Evolutionary conservation across 2,329 filamentous ascomycete genomes (phyloP), one percentile per base, ranked within the genome.

Genomic region (Gyromitra esculenta): DNA sequence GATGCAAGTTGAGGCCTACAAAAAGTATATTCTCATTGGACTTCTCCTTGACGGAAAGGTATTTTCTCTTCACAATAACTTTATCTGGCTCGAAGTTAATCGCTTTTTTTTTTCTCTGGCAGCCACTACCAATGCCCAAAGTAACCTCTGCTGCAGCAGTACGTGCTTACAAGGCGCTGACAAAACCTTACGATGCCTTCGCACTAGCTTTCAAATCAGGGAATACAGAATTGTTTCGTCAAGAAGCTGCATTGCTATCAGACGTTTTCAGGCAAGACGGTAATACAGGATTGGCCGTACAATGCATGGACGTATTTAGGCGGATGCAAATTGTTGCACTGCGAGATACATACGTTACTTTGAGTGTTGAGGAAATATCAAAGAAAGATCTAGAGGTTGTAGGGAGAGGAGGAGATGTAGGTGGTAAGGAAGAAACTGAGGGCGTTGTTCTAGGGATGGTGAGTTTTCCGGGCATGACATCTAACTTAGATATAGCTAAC

Each of bases 1-100:
- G 54, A 80, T 80, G 62, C 80, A 81, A 50, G 86, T 92, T 2
- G 93, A 97, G 79, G 92, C 93, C 5, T 95, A 97, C 86, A 96
- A 95, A 84, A 96, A 95, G 83, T 97, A 93, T 92, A 82, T 96
- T 7, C 85, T 99, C 15, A 87, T 94, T 8, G 89, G 90, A 68
- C 86, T 97, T 70, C 85, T 99, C 18, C 86, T 88, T 5, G 85
- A 90, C 68, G 94, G 94, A 79, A 88, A 86, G 80, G 85, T 88
- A 80, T 83, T 85, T 80, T 72, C 56, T 11, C 39, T 52, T 52
- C 18, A 21, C 52, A 21, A 62, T 52, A 25, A 9, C n/a, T 59
- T 43, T 50, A 73, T 15, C 41, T 35, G 52, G 78, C 77, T 59
- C 77, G 75, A 39, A 43, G 59, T 63, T 73, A 77, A 69, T 21